phyloP scores from a whole-genome alignment of 2,329 filamentous ascomycete species.

The Colletotrichum tropicicola region DNA sequence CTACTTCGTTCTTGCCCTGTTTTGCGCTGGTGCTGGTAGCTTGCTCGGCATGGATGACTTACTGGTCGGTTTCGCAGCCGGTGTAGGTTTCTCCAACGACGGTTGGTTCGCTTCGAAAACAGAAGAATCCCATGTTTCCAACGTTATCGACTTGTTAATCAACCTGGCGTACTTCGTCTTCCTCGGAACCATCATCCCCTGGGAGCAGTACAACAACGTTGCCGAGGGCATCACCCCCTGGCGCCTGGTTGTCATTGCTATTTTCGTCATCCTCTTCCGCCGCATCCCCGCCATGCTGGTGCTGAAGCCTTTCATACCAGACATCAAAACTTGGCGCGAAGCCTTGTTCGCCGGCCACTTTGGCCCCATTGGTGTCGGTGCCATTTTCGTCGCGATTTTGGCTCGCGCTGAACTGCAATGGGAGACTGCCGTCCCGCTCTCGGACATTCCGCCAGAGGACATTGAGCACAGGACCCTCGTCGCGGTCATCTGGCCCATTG shows the following conservation, averaged over 20 bases:
- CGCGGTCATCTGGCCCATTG: constrained; percentile 93
- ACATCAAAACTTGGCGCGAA: constrained; percentile 98
- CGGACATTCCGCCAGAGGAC: constrained; percentile 63
- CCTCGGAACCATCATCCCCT: constrained; percentile 96
- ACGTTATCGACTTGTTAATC: constrained; percentile 96
- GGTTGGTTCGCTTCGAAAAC: constrained; percentile 99
- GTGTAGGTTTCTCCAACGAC: constrained; percentile 99
- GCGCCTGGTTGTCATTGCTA: constrained; percentile 91
- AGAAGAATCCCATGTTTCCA: constrained; percentile 97
- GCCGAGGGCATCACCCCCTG: constrained; percentile 82
- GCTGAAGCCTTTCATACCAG: constrained; percentile 91
- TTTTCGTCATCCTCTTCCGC: constrained; percentile 94
- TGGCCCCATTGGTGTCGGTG: constrained; percentile 95
- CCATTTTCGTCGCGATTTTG: constrained; percentile 93
- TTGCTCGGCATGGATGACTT: constrained; percentile 93
- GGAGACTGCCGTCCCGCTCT: constrained; percentile 77
- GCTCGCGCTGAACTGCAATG: constrained; percentile 91
- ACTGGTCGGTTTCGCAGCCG: constrained; percentile 91
- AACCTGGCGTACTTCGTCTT: constrained; percentile 99
- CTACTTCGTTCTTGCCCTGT: constrained; percentile 96
- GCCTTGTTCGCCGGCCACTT: constrained; percentile 97
- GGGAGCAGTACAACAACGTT: constrained; percentile 86
- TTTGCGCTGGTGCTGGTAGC: constrained; percentile 93
- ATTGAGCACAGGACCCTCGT: constrained; percentile 75
- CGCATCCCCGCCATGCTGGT: constrained; percentile 94